Evolutionary conservation across 2,329 filamentous ascomycete species (phyloP).

Genomic region (Ustulina deusta): DNA sequence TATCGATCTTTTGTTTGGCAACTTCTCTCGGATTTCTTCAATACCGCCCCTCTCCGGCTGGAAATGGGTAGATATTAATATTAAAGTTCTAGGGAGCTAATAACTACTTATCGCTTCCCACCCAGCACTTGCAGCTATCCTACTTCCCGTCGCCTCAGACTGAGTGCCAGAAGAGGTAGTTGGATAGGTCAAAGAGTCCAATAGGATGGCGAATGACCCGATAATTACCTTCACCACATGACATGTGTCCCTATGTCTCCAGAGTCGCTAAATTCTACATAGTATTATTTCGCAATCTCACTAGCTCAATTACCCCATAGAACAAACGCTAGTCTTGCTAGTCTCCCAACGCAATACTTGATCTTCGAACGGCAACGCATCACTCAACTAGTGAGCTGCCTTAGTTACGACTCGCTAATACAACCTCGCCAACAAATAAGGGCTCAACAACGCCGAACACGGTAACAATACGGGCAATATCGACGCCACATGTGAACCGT

Average conservation of each 20-base stretch:
- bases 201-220: neutral
- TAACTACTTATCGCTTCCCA: too few species aligned
- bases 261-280: neutral
- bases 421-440: neutral
- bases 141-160: neutral
- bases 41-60: too few species aligned
- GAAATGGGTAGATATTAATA: too few species aligned
- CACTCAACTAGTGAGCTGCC: neutral
- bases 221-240: neutral
- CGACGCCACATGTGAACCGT: neutral
- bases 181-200: neutral
- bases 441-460: neutral
- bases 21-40: too few species aligned
- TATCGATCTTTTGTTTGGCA: too few species aligned
- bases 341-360: neutral
- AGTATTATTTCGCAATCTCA: neutral
- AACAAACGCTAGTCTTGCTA: neutral
- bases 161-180: neutral
- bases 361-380: neutral
- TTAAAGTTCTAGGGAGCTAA: too few species aligned
- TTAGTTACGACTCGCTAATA: neutral
- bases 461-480: neutral
- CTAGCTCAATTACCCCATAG: neutral
- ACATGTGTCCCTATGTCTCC: neutral
- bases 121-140: too few species aligned